These are phyloP conservation scores for Boletus insuetus DNA, from an alignment of 768 basidiomycete genomes.

Conservation along the genomic window DNA sequence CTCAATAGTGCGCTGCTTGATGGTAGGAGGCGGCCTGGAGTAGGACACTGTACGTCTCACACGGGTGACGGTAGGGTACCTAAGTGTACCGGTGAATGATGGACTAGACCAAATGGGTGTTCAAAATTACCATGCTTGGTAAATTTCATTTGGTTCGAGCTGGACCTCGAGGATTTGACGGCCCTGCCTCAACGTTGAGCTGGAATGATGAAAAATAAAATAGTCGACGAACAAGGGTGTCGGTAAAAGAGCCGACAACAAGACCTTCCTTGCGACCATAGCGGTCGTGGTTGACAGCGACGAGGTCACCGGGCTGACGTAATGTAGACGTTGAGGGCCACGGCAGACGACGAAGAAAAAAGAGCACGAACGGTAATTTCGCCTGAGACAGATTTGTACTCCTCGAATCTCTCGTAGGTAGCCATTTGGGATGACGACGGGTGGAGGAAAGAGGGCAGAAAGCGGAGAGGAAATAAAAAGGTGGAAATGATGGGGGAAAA, in stretches of 20 bases:
- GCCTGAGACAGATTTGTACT: slow-evolving; percentile 29
- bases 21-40: slow-evolving; percentile 42
- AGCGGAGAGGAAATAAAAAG: slow-evolving; percentile 26
- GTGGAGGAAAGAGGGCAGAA: slow-evolving; percentile 17
- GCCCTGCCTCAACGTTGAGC: slow-evolving; percentile 45
- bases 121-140: slow-evolving; percentile 59
- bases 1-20: slow-evolving; percentile 60
- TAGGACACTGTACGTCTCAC: slow-evolving; percentile 72
- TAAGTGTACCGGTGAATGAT: slow-evolving; percentile 24
- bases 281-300: slow-evolving; percentile 64
- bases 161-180: slow-evolving; percentile 82
- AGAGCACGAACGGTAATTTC: slow-evolving; percentile 35
- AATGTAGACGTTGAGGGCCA: slow-evolving; percentile 2
- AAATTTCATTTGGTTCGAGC: slow-evolving; percentile 65
- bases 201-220: not conserved
- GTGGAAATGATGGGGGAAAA: slow-evolving; percentile 23
- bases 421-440: slow-evolving; percentile 35
- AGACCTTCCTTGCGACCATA: slow-evolving; percentile 74
- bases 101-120: not conserved
- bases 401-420: slow-evolving; percentile 34
- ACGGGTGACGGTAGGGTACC: slow-evolving; percentile 78
- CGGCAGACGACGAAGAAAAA: not conserved
- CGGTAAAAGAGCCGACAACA: slow-evolving; percentile 72
- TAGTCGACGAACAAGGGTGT: slow-evolving; percentile 55
- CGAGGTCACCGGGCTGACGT: slow-evolving; percentile 72